These are phyloP conservation scores for Exidia glandulosa DNA, from an alignment of 768 basidiomycete genomes.

Conservation along the genomic window DNA sequence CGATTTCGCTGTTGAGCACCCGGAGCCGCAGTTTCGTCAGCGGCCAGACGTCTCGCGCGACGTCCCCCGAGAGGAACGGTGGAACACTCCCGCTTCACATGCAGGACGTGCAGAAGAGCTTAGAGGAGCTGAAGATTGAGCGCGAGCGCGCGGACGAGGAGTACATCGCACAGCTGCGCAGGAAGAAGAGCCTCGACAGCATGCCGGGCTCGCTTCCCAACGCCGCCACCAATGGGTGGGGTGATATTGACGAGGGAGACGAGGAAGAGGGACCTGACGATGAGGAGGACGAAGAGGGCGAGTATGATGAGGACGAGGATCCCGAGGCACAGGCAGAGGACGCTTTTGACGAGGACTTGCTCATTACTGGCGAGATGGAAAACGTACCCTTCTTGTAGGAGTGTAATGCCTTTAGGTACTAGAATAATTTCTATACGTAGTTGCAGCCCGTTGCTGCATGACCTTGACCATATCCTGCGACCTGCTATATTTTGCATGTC, in stretches of 20 bases:
- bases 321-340: constrained; percentile 49
- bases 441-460: too few relatives aligned
- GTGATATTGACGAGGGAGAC: too few relatives aligned
- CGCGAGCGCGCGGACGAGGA: constrained; percentile 29
- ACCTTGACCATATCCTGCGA: too few relatives aligned
- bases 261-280: constrained; percentile 29
- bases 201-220: constrained; percentile 74
- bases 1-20: background rate
- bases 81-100: background rate
- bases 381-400: constrained; percentile 52
- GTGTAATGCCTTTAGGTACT: background rate
- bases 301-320: constrained; percentile 24
- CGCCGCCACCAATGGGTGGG: constrained; percentile 45
- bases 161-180: constrained; percentile 28
- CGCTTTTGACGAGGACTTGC: constrained; percentile 67
- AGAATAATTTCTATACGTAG: background rate
- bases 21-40: background rate
- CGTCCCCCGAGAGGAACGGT: constrained; percentile 3
- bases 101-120: background rate
- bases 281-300: constrained; percentile 19
- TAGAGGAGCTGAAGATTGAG: background rate
- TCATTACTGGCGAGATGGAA: constrained; percentile 77
- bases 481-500: too few relatives aligned
- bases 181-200: constrained; percentile 54
- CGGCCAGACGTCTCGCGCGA: background rate